These are phyloP conservation scores for Hymenoscyphus repandus DNA, from an alignment of 2,329 filamentous ascomycete genomes.

Conservation along the genomic window DNA sequence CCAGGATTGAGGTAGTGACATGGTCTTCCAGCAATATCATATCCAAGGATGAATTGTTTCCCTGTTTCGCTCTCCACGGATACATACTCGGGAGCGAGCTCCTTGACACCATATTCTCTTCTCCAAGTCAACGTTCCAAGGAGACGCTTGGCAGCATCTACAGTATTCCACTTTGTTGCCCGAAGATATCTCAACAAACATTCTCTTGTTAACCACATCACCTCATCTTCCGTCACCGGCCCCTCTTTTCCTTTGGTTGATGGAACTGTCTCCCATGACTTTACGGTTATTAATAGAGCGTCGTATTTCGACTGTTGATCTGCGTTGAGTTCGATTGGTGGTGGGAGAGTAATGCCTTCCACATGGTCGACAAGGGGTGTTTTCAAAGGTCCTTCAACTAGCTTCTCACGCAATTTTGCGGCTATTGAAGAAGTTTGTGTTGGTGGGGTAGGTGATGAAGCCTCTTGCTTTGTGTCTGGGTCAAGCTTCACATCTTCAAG, in stretches of 20 bases:
- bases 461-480: background rate
- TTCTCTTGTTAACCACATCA: slow-evolving; percentile 85
- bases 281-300: slow-evolving; percentile 64
- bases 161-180: slow-evolving; percentile 82
- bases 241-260: slow-evolving; percentile 53
- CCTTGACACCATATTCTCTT: slow-evolving; percentile 76
- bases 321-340: slow-evolving; percentile 56
- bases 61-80: slow-evolving; percentile 93
- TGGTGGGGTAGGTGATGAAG: background rate
- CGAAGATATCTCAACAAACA: slow-evolving; percentile 90
- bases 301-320: slow-evolving; percentile 83
- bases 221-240: slow-evolving; percentile 72
- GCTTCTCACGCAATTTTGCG: slow-evolving; percentile 20
- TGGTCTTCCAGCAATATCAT: slow-evolving; percentile 77
- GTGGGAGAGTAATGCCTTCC: slow-evolving; percentile 34
- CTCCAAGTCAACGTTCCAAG: slow-evolving; percentile 81
- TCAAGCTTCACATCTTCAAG: slow-evolving; percentile 18
- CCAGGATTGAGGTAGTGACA: slow-evolving; percentile 88
- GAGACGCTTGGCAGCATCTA: slow-evolving; percentile 73
- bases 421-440: slow-evolving; percentile 15
- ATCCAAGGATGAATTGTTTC: slow-evolving; percentile 87
- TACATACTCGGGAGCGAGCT: slow-evolving; percentile 78
- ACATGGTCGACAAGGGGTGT: slow-evolving; percentile 28
- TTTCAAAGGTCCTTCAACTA: slow-evolving; percentile 37
- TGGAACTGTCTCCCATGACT: slow-evolving; percentile 65